A percentile compares a stretch with the other conserved stretches of the same genome.
phyloP scores from a whole-genome alignment of 257 asterid species.

The Forsythia suspensa region DNA sequence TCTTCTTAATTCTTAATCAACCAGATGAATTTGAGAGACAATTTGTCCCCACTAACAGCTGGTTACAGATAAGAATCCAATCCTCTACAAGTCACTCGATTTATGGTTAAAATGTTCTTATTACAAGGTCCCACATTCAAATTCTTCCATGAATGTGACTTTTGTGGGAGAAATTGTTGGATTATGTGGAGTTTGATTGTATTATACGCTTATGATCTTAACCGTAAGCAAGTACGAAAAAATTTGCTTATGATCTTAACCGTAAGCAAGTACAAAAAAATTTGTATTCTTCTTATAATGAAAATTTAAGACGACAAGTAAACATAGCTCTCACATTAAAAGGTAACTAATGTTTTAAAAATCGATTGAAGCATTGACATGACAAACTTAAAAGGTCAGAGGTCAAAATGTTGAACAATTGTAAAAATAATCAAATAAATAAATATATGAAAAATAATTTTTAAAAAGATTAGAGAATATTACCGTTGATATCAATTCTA shows the following conservation, averaged over 20 bases:
- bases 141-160: conserved; percentile 41
- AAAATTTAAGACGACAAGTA: background rate
- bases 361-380: background rate
- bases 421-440: background rate
- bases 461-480: no score
- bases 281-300: background rate
- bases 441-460: no score
- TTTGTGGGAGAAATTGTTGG: conserved; percentile 10
- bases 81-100: conserved; percentile 44
- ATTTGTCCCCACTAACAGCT: conserved; percentile 83
- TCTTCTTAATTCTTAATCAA: conserved; percentile 18
- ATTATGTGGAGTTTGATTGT: background rate
- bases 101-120: conserved; percentile 34
- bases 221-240: no score
- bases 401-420: background rate
- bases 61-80: conserved; percentile 45
- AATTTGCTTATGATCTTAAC: background rate
- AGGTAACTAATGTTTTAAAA: background rate
- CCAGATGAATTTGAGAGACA: conserved; percentile 31
- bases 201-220: background rate
- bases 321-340: background rate
- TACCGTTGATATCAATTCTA: no score
- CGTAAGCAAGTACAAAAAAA: no score
- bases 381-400: background rate
- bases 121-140: conserved; percentile 30